These are phyloP conservation scores for Globisporangium megalacanthum DNA, from an alignment of 352 stramenopile species.

Conservation along the genomic window DNA sequence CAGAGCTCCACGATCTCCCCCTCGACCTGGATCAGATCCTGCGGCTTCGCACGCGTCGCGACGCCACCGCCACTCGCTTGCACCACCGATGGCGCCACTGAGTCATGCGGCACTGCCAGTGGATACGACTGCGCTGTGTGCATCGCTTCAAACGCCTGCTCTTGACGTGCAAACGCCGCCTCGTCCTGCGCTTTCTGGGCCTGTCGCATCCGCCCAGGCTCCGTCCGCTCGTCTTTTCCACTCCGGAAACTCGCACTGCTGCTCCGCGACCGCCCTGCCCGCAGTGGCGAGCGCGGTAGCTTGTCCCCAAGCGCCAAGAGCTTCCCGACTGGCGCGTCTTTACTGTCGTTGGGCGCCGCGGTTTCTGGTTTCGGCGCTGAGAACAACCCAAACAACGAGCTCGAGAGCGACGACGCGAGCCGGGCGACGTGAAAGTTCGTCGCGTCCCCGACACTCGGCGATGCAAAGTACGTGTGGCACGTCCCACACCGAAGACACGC, in stretches of 20 bases:
- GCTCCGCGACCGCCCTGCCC: slow-evolving; percentile 23
- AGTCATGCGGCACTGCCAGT: neutral
- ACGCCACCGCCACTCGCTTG: neutral
- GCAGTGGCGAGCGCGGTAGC: slow-evolving; percentile 24
- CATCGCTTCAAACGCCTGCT: slow-evolving; percentile 15
- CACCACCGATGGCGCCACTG: neutral
- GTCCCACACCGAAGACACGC: slow-evolving; percentile 72
- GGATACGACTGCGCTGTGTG: slow-evolving; percentile 12
- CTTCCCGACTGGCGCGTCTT: slow-evolving; percentile 45
- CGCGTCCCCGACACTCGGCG: slow-evolving; percentile 64
- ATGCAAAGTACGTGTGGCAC: slow-evolving; percentile 83
- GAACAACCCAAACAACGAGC: slow-evolving; percentile 74
- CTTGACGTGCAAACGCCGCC: slow-evolving; percentile 13
- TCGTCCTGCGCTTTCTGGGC: no score
- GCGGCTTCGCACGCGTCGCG: slow-evolving; percentile 23
- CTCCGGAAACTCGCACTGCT: slow-evolving; percentile 25
- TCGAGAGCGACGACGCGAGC: slow-evolving; percentile 70
- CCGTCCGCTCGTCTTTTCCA: slow-evolving; percentile 5
- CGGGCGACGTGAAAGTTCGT: slow-evolving; percentile 84
- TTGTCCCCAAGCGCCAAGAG: slow-evolving; percentile 59
- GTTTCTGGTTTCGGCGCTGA: slow-evolving; percentile 16
- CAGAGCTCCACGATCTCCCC: slow-evolving; percentile 61
- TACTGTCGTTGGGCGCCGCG: slow-evolving; percentile 25
- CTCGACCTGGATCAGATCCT: slow-evolving; percentile 49
- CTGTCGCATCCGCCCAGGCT: neutral